Evolutionary conservation across 2,329 filamentous ascomycete species (phyloP), one percentile per base, ranked within the genome.

Genomic region (Colletotrichum costaricense): DNA sequence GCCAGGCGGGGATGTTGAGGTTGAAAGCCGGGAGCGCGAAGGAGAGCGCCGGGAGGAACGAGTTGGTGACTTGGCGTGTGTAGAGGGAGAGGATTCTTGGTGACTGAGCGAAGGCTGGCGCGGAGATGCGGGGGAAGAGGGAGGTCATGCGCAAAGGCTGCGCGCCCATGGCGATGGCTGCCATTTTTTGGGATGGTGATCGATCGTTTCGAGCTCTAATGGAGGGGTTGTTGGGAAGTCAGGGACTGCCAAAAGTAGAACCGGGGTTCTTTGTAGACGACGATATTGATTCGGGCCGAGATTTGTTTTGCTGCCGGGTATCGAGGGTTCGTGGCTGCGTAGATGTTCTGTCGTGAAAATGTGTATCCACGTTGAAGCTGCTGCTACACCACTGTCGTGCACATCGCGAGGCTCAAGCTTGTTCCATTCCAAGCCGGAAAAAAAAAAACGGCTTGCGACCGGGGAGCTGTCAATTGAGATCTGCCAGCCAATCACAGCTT

Each of bases 11-110:
- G 12, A 89, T 78, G 69, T 84, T 84, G 70, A 88, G 80, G 76
- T 91, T 88, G 76, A 94, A 86, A 52, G 89, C 86, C 28, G 93
- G 91, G 52, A 93, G 82, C 7, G 90, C 85, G 73, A 92, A 85
- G 19, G 89, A 85, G 38, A 91, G 81, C 76, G 86, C 88, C 71
- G 87, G 87, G 72, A 91, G 82, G 77, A 88, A 83, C 64, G 87
- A 83, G 75, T 85, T 78, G 46, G 85, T 82, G 69, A 87, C 80
- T 74, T 86, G 85, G 67, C 85, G 83, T 58, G 85, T 84, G 67
- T 84, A 86, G 58, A 88, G 75, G 1, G 83, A 82, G 7, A 84
- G 80, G 73, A 85, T 85, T 78, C 84, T 82, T 60, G 85, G 83
- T 33, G 85, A 81, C 28, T 82, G 80, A 72, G 84, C 80, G 65